Base-by-base conservation (phyloP, 768 basidiomycete species). In the Termitomyces sp. region DNA sequence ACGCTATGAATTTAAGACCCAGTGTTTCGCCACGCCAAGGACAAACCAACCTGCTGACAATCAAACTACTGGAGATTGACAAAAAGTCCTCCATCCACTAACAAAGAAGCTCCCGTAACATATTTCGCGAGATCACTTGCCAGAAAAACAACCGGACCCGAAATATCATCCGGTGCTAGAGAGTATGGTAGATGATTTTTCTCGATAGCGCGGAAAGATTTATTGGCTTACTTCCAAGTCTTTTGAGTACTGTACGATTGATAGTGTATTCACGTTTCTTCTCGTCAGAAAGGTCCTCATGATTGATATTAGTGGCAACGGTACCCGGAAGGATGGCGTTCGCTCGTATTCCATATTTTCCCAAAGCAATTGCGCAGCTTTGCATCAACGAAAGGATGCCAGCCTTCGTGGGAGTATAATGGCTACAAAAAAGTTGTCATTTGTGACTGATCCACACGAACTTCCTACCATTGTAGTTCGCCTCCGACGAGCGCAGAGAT, bases 401-500 rank as follows among this genome's bases (percentile, higher is more conserved):
- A 2, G 90, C 90, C 66, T 92, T 90, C 5, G 90, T 90, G 5
- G 88, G 88, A 3, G 86, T 88, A 63, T 90, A 92, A 65, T 90
- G 88, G 52, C 83, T 83, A 59, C 1, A 53, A 41, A 20, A 55
- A 27, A 53, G 42, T 29, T 43, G 49, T 58, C 27, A 41, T 42
- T 46, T 36, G 29, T 27, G 24, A 18, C 34, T 14, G 16, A 14
- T 16, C n/a, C 13, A 27, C 27, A 52, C 7, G 36, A 26, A 27
- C 26, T 48, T 61, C 72, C 53, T 60, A 83, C 80, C 80, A 83
- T 71, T 90, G 88, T 56, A 82, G 72, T 61, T 81, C 88, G 16
- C 89, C 90, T 8, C 89, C 89, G 47, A 90, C 87, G 18, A 90
- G 76, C 0, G 88, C 90, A 27, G 86, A 88, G 58, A 90, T 90